Conservation (phyloP, 176 grass and related monocot species). For the Guadua angustifolia region DNA sequence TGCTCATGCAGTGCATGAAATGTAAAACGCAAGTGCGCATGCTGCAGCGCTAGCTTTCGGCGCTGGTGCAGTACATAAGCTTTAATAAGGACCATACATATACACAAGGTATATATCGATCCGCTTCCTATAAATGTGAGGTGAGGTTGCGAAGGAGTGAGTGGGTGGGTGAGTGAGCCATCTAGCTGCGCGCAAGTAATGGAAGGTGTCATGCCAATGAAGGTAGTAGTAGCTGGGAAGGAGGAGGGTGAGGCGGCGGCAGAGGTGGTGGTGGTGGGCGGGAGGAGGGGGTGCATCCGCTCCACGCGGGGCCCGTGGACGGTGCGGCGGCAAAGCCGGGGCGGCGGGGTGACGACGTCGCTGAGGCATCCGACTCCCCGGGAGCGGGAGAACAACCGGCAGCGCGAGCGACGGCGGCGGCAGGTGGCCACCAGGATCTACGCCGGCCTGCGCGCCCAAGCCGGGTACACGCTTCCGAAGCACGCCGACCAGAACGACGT, state of each 20-base stretch:
- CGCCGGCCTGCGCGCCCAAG: slow-evolving; percentile 63
- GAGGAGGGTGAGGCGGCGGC: slow-evolving; percentile 27
- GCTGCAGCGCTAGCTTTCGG: background rate
- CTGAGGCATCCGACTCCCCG: slow-evolving; percentile 64
- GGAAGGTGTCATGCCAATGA: slow-evolving; percentile 16
- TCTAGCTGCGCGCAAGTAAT: background rate
- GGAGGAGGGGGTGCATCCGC: slow-evolving; percentile 70
- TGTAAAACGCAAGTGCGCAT: slow-evolving; percentile 9
- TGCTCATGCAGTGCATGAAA: background rate
- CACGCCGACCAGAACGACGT: slow-evolving; percentile 93
- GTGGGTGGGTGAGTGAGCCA: background rate
- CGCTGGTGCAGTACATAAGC: background rate
- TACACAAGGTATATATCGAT: too few species aligned
- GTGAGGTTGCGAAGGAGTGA: too few species aligned
- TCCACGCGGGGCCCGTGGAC: slow-evolving; percentile 78
- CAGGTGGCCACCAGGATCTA: slow-evolving; percentile 71
- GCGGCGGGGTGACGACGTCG: slow-evolving; percentile 55
- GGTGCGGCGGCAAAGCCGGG: slow-evolving; percentile 54
- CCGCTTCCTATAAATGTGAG: too few species aligned
- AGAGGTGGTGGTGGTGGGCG: background rate
- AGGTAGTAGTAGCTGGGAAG: slow-evolving; percentile 25
- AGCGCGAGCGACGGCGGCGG: slow-evolving; percentile 66
- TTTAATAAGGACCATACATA: too few species aligned
- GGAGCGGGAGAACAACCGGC: slow-evolving; percentile 88
- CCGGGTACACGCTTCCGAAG: slow-evolving; percentile 76